phyloP scores from a whole-genome alignment of 495 filamentous ascomycete species.

The Talaromyces adpressus region DNA sequence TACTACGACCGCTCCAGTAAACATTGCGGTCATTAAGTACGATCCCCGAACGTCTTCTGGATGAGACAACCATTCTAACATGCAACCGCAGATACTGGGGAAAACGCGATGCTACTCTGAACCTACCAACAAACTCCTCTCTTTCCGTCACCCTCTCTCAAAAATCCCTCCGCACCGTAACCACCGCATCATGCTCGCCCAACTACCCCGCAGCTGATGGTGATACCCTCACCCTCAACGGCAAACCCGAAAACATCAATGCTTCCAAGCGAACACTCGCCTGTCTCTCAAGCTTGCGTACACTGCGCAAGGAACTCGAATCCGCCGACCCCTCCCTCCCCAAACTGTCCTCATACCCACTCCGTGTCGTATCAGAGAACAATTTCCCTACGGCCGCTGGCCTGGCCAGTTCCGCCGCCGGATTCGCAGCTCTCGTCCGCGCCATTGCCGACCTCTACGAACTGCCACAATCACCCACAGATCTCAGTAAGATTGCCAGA shows the following conservation, averaged over 20 bases:
- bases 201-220: conserved; percentile 47
- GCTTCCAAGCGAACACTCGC: conserved; percentile 81
- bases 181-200: conserved; percentile 85
- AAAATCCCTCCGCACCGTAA: conserved; percentile 86
- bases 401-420: conserved; percentile 84
- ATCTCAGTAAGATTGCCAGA: conserved; percentile 83
- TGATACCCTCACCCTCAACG: conserved; percentile 82
- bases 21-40: conserved; percentile 98
- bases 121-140: conserved; percentile 96
- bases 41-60: conserved; percentile 15
- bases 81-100: conserved; percentile 77
- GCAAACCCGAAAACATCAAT: conserved; percentile 67
- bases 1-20: conserved; percentile 93
- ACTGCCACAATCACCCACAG: conserved; percentile 66
- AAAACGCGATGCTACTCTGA: conserved; percentile 85
- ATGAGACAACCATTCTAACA: conserved; percentile 16
- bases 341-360: conserved; percentile 62
- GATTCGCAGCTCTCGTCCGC: conserved; percentile 89
- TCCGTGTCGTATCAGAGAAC: conserved; percentile 86
- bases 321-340: conserved; percentile 61
- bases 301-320: conserved; percentile 70
- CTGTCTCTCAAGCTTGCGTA: conserved; percentile 78
- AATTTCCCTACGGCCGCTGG: conserved; percentile 99
- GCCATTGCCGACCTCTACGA: conserved; percentile 89
- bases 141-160: conserved; percentile 94